A percentile compares a stretch with the other conserved stretches of the same genome.
Conservation (phyloP, 2,329 filamentous ascomycete species). For the Hymenoscyphus occultus region DNA sequence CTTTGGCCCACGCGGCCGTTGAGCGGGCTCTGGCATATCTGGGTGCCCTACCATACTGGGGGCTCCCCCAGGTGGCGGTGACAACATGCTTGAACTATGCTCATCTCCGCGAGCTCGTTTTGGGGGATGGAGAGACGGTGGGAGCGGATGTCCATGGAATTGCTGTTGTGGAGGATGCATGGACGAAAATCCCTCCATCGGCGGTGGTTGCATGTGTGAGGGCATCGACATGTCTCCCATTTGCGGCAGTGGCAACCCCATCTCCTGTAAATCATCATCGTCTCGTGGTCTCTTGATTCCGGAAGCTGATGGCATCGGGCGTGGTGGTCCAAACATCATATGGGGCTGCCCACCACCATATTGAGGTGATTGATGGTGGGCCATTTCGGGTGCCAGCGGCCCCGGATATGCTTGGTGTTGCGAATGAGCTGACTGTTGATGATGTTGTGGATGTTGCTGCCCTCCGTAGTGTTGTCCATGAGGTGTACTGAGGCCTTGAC, state of each 20-base stretch:
- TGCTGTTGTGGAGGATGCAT: constrained; percentile 40
- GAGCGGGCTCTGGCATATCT: constrained; percentile 82
- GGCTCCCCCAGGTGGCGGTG: constrained; percentile 51
- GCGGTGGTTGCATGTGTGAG: constrained; percentile 55
- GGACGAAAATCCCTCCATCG: constrained; percentile 43
- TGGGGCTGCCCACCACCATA: constrained; percentile 50
- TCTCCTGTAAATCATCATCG: constrained; percentile 48
- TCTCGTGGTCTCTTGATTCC: constrained; percentile 53
- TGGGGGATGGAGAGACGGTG: constrained; percentile 66
- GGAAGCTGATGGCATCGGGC: constrained; percentile 32
- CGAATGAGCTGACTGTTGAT: constrained; percentile 42
- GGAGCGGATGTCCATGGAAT: constrained; percentile 74
- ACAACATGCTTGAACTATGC: constrained; percentile 41
- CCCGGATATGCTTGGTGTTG: constrained; percentile 54
- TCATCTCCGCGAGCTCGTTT: constrained; percentile 64
- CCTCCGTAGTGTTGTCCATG: constrained; percentile 36
- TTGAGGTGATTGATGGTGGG: constrained; percentile 46
- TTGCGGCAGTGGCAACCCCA: constrained; percentile 42
- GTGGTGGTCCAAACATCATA: constrained; percentile 43
- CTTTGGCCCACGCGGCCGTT: constrained; percentile 80
- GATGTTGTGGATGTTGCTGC: constrained; percentile 48
- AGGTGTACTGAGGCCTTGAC: constrained; percentile 33
- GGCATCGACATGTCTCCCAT: constrained; percentile 44
- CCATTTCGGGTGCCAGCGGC: constrained; percentile 47
- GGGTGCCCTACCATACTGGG: constrained; percentile 83